Base-by-base conservation (phyloP, 441 rosid genomes). In the Populus hybrid region DNA sequence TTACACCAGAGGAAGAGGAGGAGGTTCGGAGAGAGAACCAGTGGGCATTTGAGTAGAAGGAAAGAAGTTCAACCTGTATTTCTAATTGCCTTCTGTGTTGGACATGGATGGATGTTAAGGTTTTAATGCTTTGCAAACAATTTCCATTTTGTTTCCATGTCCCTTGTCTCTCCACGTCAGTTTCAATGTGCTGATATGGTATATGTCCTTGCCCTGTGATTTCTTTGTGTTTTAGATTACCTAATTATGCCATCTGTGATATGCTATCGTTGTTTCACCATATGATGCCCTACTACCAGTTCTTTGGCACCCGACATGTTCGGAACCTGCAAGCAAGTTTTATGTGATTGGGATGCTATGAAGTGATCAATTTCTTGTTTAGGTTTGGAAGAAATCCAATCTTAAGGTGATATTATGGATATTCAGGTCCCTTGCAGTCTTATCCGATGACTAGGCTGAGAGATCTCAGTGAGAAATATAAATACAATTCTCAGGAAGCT, bases 11-110 rank as follows among this genome's bases (percentile, higher is more conserved):
- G 67, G 86, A 86, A 30, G 86, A 85, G 68, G 87, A 86, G 75
- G 85, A 85, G 70, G 83, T 88, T 75, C 82, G 84, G 59, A 79
- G 86, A 68, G 91, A 87, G 86, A 88, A 87, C 71, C 90, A 84
- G 70, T 87, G 91, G 90, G 89, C 88, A 6, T 88, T 85, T 61
- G 81, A 83, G 76, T 85, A 77, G 80, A 69, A 73, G 69, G 18
- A 42, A 9, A 18, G 18, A 36, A 71, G 16, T 9, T 23, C 57
- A 57, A 7, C 50, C 18, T 24, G 46, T 24, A 53, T 38, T 42
- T 4, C 46, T 67, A 4, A 7, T 71, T 66, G 32, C 68, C 40
- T 74, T 63, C n/a, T 73, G 67, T 75, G 26, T 69, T 69, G 53
- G 64, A 68, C 12, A 8, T 69, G 74, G 24, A 46, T 14, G 57